A percentile compares a stretch with the other conserved stretches of the same genome.
Conservation (phyloP, 805 yeast species). For the Ogataea neopini region DNA sequence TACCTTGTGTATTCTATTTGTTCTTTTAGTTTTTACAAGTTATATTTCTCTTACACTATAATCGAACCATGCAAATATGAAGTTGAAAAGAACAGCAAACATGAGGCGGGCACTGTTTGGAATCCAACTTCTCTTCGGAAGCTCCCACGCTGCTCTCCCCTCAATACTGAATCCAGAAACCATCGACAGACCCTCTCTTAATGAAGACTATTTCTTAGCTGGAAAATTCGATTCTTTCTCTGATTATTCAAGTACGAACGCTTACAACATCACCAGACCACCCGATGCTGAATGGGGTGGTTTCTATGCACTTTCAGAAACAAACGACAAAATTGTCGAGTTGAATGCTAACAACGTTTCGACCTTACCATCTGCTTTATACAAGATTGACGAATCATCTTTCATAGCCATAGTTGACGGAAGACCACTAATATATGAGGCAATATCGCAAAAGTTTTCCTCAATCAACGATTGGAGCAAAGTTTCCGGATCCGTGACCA, state of each 20-base stretch:
- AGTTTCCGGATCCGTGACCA: constrained; percentile 41
- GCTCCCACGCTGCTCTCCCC: neutral
- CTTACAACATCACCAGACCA: constrained; percentile 27
- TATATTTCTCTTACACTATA: neutral
- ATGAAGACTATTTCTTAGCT: constrained; percentile 25
- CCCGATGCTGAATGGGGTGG: constrained; percentile 8
- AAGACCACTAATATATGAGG: constrained; percentile 25
- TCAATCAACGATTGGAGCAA: constrained; percentile 27
- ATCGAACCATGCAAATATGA: constrained; percentile 1
- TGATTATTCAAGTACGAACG: constrained; percentile 20
- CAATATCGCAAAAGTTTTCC: constrained; percentile 1
- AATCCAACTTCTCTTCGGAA: neutral
- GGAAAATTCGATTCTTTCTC: constrained; percentile 34
- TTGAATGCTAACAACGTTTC: constrained; percentile 12
- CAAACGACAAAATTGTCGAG: constrained; percentile 18
- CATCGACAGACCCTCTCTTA: constrained; percentile 20
- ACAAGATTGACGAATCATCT: constrained; percentile 15
- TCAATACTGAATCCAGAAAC: constrained; percentile 2
- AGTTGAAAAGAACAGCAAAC: neutral
- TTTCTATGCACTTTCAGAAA: constrained; percentile 23
- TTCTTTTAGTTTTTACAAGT: neutral
- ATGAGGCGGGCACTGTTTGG: neutral
- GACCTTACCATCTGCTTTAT: constrained; percentile 16
- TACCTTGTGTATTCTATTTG: neutral
- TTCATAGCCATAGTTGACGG: constrained; percentile 29